These are phyloP conservation scores for Colletotrichum theobromicola DNA, from an alignment of 2,329 filamentous ascomycete genomes.

Conservation along the genomic window DNA sequence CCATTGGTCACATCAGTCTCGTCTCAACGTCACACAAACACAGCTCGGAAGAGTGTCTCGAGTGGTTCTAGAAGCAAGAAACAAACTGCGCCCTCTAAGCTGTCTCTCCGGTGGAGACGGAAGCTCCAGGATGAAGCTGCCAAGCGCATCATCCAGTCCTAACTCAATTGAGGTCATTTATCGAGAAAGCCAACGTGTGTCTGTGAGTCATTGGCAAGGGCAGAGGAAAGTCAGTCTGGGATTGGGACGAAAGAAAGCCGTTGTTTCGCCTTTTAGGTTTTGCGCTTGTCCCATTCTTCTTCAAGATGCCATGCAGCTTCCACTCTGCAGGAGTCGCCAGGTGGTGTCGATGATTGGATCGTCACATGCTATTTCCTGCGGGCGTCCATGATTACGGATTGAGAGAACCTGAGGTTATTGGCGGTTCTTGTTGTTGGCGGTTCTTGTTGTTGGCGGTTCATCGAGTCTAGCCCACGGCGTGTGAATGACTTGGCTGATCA, in stretches of 20 bases:
- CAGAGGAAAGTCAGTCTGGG: background rate
- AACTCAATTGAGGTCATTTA: background rate
- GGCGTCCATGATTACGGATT: accelerated
- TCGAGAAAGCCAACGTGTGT: background rate
- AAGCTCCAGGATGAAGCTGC: background rate
- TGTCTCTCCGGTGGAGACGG: background rate
- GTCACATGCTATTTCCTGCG: background rate
- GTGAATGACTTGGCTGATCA: background rate
- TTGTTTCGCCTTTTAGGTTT: background rate
- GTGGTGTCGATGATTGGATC: background rate
- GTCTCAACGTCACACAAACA: background rate
- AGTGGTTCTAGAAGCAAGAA: conserved; percentile 4
- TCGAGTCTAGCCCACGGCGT: background rate
- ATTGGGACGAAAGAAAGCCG: background rate
- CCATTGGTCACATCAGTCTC: background rate
- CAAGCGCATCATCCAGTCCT: background rate
- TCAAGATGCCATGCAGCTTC: background rate
- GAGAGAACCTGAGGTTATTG: accelerated
- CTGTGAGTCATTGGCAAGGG: background rate
- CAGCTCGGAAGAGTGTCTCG: background rate
- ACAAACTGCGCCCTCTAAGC: background rate
- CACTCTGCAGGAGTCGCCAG: background rate
- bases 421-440: background rate
- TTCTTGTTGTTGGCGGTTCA: background rate
- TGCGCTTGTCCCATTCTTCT: background rate